A percentile compares a stretch with the other conserved stretches of the same genome.
Conservation (phyloP, 345 rosid species). For the Cardamine chenopodiifolia region DNA sequence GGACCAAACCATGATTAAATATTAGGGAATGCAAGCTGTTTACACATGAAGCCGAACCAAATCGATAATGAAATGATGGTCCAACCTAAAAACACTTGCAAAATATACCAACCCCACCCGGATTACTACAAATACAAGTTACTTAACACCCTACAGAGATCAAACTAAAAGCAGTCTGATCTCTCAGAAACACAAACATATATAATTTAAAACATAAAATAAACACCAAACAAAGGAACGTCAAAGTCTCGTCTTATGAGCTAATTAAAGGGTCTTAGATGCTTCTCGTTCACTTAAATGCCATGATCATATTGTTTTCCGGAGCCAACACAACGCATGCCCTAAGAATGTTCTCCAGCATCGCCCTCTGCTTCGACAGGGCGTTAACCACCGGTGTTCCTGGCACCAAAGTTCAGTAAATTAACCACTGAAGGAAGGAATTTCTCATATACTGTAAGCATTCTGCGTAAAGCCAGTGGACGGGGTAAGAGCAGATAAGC, state of each 20-base stretch:
- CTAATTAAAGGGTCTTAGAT: no score
- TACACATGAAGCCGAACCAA: neutral
- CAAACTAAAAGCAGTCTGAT: conserved; percentile 32
- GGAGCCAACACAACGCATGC: conserved; percentile 95
- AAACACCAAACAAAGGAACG: conserved; percentile 21
- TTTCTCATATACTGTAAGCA: conserved; percentile 67
- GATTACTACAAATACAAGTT: conserved; percentile 30
- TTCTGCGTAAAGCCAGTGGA: conserved; percentile 86
- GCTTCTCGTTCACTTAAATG: conserved; percentile 69
- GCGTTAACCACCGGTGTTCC: conserved; percentile 98
- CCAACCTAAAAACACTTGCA: conserved; percentile 22
- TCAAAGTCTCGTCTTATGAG: conserved; percentile 7
- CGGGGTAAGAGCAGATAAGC: conserved; percentile 91
- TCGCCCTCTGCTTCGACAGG: conserved; percentile 91
- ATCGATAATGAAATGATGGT: conserved; percentile 2
- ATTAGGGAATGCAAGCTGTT: neutral
- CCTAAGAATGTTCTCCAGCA: conserved; percentile 96
- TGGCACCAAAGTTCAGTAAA: conserved; percentile 88
- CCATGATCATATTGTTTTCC: conserved; percentile 98
- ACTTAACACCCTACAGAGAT: conserved; percentile 23
- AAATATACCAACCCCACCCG: conserved; percentile 18
- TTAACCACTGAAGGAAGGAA: conserved; percentile 49
- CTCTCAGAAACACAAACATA: conserved; percentile 31
- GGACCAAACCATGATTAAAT: conserved; percentile 15
- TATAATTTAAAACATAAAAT: conserved; percentile 14